phyloP scores from a whole-genome alignment of 805 yeast genomes.

The Kregervanrija delftensis region DNA sequence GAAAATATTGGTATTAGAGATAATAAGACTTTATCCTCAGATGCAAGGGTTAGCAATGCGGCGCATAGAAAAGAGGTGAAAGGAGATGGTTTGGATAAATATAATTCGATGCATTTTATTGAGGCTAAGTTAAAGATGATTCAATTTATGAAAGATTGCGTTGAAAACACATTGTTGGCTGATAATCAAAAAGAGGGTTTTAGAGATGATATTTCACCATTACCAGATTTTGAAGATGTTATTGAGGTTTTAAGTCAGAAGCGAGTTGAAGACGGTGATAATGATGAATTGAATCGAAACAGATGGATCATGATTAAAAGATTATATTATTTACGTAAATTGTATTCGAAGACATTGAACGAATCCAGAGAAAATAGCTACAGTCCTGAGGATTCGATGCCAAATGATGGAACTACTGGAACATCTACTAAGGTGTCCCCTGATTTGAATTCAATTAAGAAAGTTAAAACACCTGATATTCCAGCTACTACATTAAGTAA shows the following conservation, averaged over 20 bases:
- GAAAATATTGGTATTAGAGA: constrained; percentile 84
- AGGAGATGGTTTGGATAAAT: constrained; percentile 69
- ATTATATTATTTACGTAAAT: constrained; percentile 61
- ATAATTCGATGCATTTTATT: constrained; percentile 38
- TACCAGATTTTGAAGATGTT: constrained; percentile 54
- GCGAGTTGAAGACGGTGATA: constrained; percentile 19
- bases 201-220: constrained; percentile 26
- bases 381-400: constrained; percentile 3
- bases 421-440: constrained; percentile 7
- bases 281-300: constrained; percentile 38
- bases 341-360: constrained; percentile 39
- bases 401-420: constrained; percentile 6
- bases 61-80: constrained; percentile 65
- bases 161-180: constrained; percentile 27
- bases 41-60: constrained; percentile 67
- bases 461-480: constrained; percentile 14
- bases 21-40: constrained; percentile 71
- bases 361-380: background rate
- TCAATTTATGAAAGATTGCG: constrained; percentile 49
- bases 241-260: constrained; percentile 47
- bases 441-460: constrained; percentile 1
- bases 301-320: constrained; percentile 70
- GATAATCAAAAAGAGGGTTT: constrained; percentile 29
- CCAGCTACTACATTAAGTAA: constrained; percentile 35
- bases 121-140: constrained; percentile 49